A percentile compares a stretch with the other conserved stretches of the same genome.
Conservation (phyloP, 2,329 filamentous ascomycete genomes). For the Ascosphaera aggregata region DNA sequence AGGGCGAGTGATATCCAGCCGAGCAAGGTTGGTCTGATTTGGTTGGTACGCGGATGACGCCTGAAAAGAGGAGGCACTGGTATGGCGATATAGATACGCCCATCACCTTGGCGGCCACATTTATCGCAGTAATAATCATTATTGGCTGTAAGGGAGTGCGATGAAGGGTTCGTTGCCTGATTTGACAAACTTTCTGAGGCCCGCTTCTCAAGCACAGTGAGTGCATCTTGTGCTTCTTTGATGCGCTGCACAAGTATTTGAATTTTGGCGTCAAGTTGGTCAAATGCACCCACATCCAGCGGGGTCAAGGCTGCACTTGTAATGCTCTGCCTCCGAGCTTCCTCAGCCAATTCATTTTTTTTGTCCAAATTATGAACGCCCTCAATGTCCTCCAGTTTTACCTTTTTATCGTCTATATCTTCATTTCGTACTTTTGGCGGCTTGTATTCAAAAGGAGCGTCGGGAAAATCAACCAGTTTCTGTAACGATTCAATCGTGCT, state of each 20-base stretch:
- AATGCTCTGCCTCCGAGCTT: slow-evolving; percentile 8
- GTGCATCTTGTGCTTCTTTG: slow-evolving; percentile 17
- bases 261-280: slow-evolving; percentile 18
- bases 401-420: slow-evolving; percentile 1
- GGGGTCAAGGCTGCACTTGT: slow-evolving; percentile 3
- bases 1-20: slow-evolving; percentile 18
- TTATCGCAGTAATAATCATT: slow-evolving; percentile 7
- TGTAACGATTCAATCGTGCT: slow-evolving; percentile 23
- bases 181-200: slow-evolving; percentile 10
- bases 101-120: slow-evolving; percentile 9
- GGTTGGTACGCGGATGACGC: slow-evolving; percentile 9
- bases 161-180: slow-evolving; percentile 4
- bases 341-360: slow-evolving; percentile 6
- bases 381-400: not conserved
- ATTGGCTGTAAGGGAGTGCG: slow-evolving; percentile 4
- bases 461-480: slow-evolving; percentile 15
- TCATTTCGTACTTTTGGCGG: slow-evolving; percentile 1
- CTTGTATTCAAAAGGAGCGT: slow-evolving; percentile 10
- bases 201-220: slow-evolving; percentile 16
- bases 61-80: slow-evolving; percentile 16
- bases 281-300: slow-evolving; percentile 11
- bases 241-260: slow-evolving; percentile 18
- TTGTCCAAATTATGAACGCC: slow-evolving; percentile 5
- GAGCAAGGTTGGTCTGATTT: slow-evolving; percentile 14
- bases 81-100: slow-evolving; percentile 12